phyloP scores from a whole-genome alignment of 2,329 filamentous ascomycete genomes.

The Penicillium sp. region DNA sequence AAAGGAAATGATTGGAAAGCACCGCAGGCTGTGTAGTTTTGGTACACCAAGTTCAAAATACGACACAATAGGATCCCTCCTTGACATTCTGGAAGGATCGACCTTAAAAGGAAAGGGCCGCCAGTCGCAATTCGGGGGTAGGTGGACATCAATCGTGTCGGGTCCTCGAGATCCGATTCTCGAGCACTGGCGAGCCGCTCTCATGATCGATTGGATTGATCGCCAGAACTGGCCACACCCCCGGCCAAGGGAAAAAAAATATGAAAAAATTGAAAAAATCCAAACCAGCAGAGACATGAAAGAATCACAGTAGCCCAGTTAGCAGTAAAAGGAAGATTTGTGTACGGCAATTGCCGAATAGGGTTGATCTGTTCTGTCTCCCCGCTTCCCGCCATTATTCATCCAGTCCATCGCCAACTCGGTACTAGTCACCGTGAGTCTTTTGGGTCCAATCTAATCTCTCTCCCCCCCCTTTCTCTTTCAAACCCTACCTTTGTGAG shows the following conservation, averaged over 20 bases:
- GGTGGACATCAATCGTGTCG: too few relatives aligned
- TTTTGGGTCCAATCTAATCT: background rate
- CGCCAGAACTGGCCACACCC: too few relatives aligned
- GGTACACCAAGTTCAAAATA: too few relatives aligned
- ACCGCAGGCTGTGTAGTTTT: background rate
- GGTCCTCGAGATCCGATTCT: background rate
- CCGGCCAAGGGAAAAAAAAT: too few relatives aligned
- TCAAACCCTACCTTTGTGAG: too few relatives aligned
- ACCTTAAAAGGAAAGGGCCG: too few relatives aligned
- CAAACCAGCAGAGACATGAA: too few relatives aligned
- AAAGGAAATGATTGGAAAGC: background rate
- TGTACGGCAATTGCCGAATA: slow-evolving; percentile 18
- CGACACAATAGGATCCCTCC: too few relatives aligned
- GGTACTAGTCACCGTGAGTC: background rate
- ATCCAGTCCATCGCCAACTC: slow-evolving; percentile 1
- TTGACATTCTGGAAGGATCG: too few relatives aligned
- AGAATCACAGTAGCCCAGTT: too few relatives aligned
- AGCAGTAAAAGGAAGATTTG: slow-evolving; percentile 3
- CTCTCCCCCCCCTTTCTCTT: background rate
- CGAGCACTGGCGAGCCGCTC: background rate
- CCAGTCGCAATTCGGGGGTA: background rate
- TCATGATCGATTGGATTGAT: too few relatives aligned
- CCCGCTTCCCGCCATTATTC: slow-evolving; percentile 11
- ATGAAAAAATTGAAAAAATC: too few relatives aligned
- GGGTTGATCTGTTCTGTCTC: slow-evolving; percentile 17